These are phyloP conservation scores for Candida cerambycidarum DNA, from an alignment of 805 yeast genomes.

Conservation along the genomic window DNA sequence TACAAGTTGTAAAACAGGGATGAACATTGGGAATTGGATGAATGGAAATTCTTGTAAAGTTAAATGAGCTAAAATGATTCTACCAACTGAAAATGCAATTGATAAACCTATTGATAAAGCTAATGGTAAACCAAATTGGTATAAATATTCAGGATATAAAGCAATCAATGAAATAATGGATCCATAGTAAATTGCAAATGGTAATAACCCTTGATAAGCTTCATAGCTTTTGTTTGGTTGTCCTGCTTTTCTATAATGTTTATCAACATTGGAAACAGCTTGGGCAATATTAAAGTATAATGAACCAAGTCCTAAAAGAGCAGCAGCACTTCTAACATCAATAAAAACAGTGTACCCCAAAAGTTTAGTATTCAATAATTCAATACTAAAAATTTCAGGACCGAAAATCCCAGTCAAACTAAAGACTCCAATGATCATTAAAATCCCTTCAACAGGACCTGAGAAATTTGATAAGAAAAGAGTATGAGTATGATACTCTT, in stretches of 20 bases:
- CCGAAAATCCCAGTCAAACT: constrained; percentile 68
- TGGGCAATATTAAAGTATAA: constrained; percentile 64
- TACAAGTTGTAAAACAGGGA: constrained; percentile 55
- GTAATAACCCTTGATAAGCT: constrained; percentile 56
- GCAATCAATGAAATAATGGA: constrained; percentile 48
- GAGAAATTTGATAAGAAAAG: constrained; percentile 75
- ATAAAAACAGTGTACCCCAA: constrained; percentile 23
- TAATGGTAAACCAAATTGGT: constrained; percentile 51
- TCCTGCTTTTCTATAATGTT: constrained; percentile 37
- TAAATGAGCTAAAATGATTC: constrained; percentile 84
- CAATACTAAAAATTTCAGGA: constrained; percentile 60
- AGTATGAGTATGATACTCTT: constrained; percentile 87
- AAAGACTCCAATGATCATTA: constrained; percentile 58
- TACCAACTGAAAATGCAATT: constrained; percentile 84
- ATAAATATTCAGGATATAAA: constrained; percentile 53
- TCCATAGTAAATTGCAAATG: constrained; percentile 59
- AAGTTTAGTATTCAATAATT: constrained; percentile 32
- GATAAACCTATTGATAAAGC: constrained; percentile 70
- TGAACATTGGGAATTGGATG: constrained; percentile 64
- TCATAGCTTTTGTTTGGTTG: constrained; percentile 39
- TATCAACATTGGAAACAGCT: constrained; percentile 61
- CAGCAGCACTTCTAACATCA: constrained; percentile 17
- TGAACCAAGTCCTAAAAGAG: constrained; percentile 52
- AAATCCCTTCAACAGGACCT: constrained; percentile 95
- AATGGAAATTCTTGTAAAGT: constrained; percentile 77